Conservation (phyloP, 1,139 yeast genomes). For the Candida mesenterica region DNA sequence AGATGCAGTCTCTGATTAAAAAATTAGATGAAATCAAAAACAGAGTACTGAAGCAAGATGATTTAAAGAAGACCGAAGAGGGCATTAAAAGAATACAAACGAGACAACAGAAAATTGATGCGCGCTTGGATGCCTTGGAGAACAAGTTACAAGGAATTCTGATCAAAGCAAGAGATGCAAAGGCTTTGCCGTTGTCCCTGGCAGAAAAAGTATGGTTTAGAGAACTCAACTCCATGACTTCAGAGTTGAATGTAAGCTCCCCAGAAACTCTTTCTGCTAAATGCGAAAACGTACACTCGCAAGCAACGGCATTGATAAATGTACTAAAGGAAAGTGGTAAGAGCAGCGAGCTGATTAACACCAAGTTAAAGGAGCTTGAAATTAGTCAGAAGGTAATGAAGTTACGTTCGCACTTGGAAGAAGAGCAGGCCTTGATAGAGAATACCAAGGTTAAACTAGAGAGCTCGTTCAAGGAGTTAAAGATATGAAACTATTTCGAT, state of each 20-base stretch:
- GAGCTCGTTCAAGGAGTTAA: conserved; percentile 3
- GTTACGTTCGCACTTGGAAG: conserved; percentile 20
- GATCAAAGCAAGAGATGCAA: conserved; percentile 19
- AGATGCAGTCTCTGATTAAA: conserved; percentile 15
- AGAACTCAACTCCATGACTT: conserved; percentile 32
- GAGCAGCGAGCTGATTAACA: not conserved
- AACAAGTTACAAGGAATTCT: conserved; percentile 23
- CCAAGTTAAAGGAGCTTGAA: conserved; percentile 18
- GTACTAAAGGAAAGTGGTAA: conserved; percentile 1
- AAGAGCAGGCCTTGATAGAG: conserved; percentile 19
- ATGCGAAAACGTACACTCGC: conserved; percentile 8
- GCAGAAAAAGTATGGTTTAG: conserved; percentile 39
- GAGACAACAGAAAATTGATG: conserved; percentile 24
- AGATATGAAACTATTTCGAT: conserved; percentile 2
- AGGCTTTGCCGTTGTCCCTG: conserved; percentile 32
- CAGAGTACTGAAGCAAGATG: not conserved
- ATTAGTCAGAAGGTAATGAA: conserved; percentile 18
- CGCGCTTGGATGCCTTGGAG: conserved; percentile 23
- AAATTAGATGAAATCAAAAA: conserved; percentile 1
- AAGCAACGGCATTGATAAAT: not conserved
- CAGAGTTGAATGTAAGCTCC: conserved; percentile 10
- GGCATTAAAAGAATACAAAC: conserved; percentile 9
- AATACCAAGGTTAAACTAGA: conserved; percentile 17
- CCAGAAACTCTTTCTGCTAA: conserved; percentile 10
- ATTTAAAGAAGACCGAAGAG: conserved; percentile 3